A percentile compares a stretch with the other conserved stretches of the same genome.
These are phyloP conservation scores for Coemansia sp. DNA, from an alignment of 192 early-diverging fungal genomes.

Conservation along the genomic window DNA sequence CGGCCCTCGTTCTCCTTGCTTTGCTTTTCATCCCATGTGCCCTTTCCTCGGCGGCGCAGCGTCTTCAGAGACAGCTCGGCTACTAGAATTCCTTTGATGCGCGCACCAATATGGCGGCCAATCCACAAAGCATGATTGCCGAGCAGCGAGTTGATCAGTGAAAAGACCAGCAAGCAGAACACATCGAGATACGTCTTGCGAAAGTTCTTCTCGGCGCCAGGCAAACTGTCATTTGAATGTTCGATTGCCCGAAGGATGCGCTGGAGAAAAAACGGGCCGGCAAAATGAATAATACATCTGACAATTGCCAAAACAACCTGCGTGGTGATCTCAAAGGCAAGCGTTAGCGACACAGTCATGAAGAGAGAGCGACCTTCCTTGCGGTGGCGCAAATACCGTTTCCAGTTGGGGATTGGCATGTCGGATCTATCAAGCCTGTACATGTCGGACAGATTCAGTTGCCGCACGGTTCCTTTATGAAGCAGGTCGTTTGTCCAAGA, in stretches of 20 bases:
- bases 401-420: slow-evolving; percentile 40
- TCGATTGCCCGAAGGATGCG: slow-evolving; percentile 57
- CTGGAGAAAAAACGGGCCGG: slow-evolving; percentile 57
- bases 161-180: slow-evolving; percentile 57
- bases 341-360: slow-evolving; percentile 27
- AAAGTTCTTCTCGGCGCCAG: slow-evolving; percentile 12
- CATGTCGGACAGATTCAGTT: slow-evolving; percentile 60
- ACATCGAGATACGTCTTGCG: slow-evolving; percentile 56
- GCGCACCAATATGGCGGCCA: slow-evolving; percentile 64
- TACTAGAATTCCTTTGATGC: slow-evolving; percentile 58
- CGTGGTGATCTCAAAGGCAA: slow-evolving; percentile 38
- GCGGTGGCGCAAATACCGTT: slow-evolving; percentile 12
- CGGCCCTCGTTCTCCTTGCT: slow-evolving; percentile 25
- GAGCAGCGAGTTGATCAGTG: slow-evolving; percentile 35
- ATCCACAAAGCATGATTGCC: slow-evolving; percentile 62
- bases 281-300: slow-evolving; percentile 39
- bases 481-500: slow-evolving; percentile 63
- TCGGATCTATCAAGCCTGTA: slow-evolving; percentile 56
- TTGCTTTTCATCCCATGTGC: slow-evolving; percentile 43
- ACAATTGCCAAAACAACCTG: slow-evolving; percentile 40
- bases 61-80: slow-evolving; percentile 68
- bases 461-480: slow-evolving; percentile 49
- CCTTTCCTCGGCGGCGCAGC: slow-evolving; percentile 57
- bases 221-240: slow-evolving; percentile 23
- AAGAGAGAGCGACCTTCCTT: slow-evolving; percentile 28